These are phyloP conservation scores for Cubamyces lactineus DNA, from an alignment of 768 basidiomycete species.

Conservation along the genomic window DNA sequence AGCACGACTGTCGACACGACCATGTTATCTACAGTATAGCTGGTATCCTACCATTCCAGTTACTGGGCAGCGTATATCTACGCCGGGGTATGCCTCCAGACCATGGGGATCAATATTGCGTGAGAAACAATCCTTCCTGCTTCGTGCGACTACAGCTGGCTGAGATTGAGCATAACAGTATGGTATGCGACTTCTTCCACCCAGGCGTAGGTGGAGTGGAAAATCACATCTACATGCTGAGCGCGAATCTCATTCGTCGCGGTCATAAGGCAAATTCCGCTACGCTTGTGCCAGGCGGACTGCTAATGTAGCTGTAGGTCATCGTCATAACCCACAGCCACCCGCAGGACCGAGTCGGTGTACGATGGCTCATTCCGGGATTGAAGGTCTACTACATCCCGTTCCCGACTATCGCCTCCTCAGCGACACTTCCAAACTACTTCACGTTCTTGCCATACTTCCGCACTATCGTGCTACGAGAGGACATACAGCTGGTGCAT, in stretches of 20 bases:
- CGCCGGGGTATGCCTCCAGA: not conserved
- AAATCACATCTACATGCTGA: slow-evolving; percentile 93
- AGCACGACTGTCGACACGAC: too few relatives aligned
- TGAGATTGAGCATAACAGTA: slow-evolving; percentile 48
- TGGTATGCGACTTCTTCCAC: slow-evolving; percentile 97
- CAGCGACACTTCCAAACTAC: slow-evolving; percentile 94
- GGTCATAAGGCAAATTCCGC: slow-evolving; percentile 77
- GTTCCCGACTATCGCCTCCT: slow-evolving; percentile 84
- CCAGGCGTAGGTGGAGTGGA: slow-evolving; percentile 95
- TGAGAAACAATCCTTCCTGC: not conserved
- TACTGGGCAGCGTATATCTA: not conserved
- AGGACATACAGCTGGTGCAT: slow-evolving; percentile 86
- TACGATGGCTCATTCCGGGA: slow-evolving; percentile 85
- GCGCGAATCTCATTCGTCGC: slow-evolving; percentile 74
- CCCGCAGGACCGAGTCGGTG: slow-evolving; percentile 79
- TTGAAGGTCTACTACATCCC: slow-evolving; percentile 97
- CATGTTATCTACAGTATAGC: too few relatives aligned
- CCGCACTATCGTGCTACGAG: slow-evolving; percentile 84
- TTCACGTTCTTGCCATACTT: slow-evolving; percentile 92
- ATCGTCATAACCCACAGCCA: slow-evolving; percentile 95
- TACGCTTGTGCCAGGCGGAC: too few relatives aligned
- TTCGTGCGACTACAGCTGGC: too few relatives aligned
- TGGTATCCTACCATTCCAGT: too few relatives aligned
- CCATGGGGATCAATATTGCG: slow-evolving; percentile 22
- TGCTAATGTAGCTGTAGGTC: slow-evolving; percentile 53